Conservation (phyloP, 495 filamentous ascomycete species). For the Talaromyces wortmannii region DNA sequence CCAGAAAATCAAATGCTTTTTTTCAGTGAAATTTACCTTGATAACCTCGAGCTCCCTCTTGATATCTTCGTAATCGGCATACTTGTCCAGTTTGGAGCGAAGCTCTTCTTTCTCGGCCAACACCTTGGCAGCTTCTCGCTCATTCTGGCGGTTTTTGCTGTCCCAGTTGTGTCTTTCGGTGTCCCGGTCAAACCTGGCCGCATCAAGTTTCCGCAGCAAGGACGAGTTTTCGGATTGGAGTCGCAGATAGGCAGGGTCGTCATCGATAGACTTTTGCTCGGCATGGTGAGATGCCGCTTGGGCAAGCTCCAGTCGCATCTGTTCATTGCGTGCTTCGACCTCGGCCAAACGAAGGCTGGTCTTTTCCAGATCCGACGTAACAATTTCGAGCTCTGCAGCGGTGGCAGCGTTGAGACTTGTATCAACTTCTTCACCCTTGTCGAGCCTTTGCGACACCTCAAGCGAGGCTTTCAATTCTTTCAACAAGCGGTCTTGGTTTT, state of each 20-base stretch:
- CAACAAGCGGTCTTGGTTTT: constrained; percentile 85
- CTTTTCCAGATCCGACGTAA: constrained; percentile 83
- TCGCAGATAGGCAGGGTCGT: constrained; percentile 80
- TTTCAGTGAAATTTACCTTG: constrained; percentile 44
- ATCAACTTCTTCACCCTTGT: constrained; percentile 59
- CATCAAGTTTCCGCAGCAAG: constrained; percentile 80
- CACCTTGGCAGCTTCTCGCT: constrained; percentile 39
- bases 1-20: neutral
- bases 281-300: constrained; percentile 73
- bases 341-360: constrained; percentile 83
- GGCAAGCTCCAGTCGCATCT: constrained; percentile 81
- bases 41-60: constrained; percentile 93
- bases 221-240: constrained; percentile 89
- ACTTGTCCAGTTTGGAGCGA: constrained; percentile 74
- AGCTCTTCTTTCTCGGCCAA: constrained; percentile 70
- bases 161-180: constrained; percentile 67
- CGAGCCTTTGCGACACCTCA: constrained; percentile 89
- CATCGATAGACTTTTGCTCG: constrained; percentile 58
- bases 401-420: constrained; percentile 53
- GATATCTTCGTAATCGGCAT: constrained; percentile 92
- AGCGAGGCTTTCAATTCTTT: constrained; percentile 96
- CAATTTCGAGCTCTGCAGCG: constrained; percentile 88
- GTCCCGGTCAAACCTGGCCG: constrained; percentile 72
- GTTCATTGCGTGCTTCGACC: constrained; percentile 90
- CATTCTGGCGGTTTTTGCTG: constrained; percentile 49